phyloP scores from a whole-genome alignment of 208 protist species.

The Vickermania ingenoplastis region DNA sequence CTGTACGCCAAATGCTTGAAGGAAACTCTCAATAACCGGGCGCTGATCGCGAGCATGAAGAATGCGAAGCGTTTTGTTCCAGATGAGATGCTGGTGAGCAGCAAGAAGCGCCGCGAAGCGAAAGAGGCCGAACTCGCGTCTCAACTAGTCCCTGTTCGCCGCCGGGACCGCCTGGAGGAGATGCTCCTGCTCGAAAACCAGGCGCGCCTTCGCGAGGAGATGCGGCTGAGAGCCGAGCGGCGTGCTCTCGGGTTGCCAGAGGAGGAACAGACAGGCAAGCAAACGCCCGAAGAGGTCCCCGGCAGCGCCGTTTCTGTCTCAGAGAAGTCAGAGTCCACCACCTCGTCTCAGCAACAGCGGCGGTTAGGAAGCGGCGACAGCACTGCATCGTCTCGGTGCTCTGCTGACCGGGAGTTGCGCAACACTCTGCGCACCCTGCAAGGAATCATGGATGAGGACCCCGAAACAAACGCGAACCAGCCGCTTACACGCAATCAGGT shows the following conservation, averaged over 20 bases:
- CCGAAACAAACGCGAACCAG: neutral
- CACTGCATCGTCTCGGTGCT: constrained; percentile 34
- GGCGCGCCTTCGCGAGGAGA: constrained; percentile 47
- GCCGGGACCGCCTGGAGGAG: constrained; percentile 81
- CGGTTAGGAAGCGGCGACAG: constrained; percentile 10
- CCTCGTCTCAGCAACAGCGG: constrained; percentile 10
- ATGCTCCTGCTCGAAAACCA: constrained; percentile 81
- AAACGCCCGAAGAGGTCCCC: constrained; percentile 2
- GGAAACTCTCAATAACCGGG: constrained; percentile 34
- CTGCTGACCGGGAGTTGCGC: constrained; percentile 52
- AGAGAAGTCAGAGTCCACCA: neutral
- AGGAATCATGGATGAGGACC: constrained; percentile 38
- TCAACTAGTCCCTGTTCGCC: constrained; percentile 61
- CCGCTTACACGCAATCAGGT: constrained; percentile 40
- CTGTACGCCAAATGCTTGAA: constrained; percentile 64
- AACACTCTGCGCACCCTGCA: constrained; percentile 39
- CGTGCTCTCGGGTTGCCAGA: constrained; percentile 34
- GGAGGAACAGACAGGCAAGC: constrained; percentile 17
- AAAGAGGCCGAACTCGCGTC: constrained; percentile 52
- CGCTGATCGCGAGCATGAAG: constrained; percentile 48
- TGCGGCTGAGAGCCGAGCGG: constrained; percentile 39
- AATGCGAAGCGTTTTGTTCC: constrained; percentile 69
- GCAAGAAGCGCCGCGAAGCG: constrained; percentile 42
- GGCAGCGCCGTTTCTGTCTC: constrained; percentile 2
- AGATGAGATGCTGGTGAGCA: constrained; percentile 75